Evolutionary conservation across 371 early-diverging fungal species (phyloP).

Genomic region (Lichtheimia ramosa): DNA sequence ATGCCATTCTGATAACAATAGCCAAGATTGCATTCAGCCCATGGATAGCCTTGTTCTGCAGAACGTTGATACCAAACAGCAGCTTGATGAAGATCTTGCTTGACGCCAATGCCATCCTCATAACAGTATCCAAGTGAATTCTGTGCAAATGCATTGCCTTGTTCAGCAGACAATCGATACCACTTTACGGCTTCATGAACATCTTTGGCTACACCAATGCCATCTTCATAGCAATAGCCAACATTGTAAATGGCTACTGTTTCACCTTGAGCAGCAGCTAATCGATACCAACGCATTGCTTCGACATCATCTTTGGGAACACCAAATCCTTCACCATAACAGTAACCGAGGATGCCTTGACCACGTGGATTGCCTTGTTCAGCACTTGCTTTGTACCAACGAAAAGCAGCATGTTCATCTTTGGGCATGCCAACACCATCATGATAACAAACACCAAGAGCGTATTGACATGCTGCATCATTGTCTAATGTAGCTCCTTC

Average conservation of each 20-base stretch:
- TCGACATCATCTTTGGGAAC: conserved; percentile 64
- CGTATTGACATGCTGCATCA: conserved; percentile 50
- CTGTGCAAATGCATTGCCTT: conserved; percentile 81
- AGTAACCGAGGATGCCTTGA: conserved; percentile 69
- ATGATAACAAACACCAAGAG: conserved; percentile 73
- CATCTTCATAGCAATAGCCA: conserved; percentile 83
- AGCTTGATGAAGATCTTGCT: conserved; percentile 40
- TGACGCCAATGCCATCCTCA: conserved; percentile 78
- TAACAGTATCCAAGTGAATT: conserved; percentile 79
- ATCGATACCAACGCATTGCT: conserved; percentile 73
- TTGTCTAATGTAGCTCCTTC: conserved; percentile 26
- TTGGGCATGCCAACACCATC: conserved; percentile 65
- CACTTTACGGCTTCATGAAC: conserved; percentile 69
- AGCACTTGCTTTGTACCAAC: conserved; percentile 64
- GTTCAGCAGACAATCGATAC: conserved; percentile 72
- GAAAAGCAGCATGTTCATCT: conserved; percentile 56
- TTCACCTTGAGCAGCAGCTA: conserved; percentile 64
- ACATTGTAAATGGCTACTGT: conserved; percentile 81
- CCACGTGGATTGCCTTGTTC: conserved; percentile 65
- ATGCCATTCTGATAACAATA: conserved; percentile 85
- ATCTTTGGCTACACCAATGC: conserved; percentile 72
- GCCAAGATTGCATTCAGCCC: conserved; percentile 77
- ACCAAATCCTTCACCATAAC: conserved; percentile 83
- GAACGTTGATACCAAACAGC: conserved; percentile 70
- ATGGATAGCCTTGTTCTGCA: conserved; percentile 61